These are phyloP conservation scores for Tuber melanosporum DNA, from an alignment of 495 filamentous ascomycete species.

Conservation along the genomic window DNA sequence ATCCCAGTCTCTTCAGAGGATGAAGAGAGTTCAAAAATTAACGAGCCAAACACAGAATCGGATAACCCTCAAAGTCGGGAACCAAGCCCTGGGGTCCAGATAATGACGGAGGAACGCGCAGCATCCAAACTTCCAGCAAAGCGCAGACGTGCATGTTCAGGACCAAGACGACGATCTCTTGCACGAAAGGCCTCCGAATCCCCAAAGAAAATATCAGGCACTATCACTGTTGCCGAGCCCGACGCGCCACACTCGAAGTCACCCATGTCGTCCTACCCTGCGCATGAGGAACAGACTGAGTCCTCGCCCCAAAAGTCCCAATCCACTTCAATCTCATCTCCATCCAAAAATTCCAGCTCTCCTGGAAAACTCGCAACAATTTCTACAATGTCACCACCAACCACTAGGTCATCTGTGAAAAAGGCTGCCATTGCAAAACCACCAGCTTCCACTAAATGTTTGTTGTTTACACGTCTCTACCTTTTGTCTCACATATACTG, in stretches of 20 bases:
- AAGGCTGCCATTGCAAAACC: background rate
- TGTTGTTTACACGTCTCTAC: background rate
- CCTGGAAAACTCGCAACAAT: background rate
- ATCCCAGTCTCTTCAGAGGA: background rate
- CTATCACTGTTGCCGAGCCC: background rate
- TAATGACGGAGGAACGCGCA: slow-evolving; percentile 29
- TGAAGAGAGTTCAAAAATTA: background rate
- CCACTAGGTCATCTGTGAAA: slow-evolving; percentile 28
- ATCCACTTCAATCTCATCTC: background rate
- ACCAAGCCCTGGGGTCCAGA: slow-evolving; percentile 25
- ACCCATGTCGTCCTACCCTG: background rate
- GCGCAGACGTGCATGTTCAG: background rate
- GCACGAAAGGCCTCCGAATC: background rate
- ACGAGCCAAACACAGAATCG: background rate
- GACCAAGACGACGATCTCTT: background rate
- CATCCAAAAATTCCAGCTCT: background rate
- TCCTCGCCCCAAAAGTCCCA: background rate
- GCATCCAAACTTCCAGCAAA: slow-evolving; percentile 11
- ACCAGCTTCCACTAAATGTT: background rate
- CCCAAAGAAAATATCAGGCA: background rate
- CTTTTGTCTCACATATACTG: background rate
- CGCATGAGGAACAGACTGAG: background rate
- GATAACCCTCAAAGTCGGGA: background rate
- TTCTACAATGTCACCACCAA: slow-evolving; percentile 11
- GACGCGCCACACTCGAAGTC: background rate